Evolutionary conservation across 306 rosid genomes (phyloP), one percentile per base, ranked within the genome.

Genomic region (Psophocarpus tetragonolobus): DNA sequence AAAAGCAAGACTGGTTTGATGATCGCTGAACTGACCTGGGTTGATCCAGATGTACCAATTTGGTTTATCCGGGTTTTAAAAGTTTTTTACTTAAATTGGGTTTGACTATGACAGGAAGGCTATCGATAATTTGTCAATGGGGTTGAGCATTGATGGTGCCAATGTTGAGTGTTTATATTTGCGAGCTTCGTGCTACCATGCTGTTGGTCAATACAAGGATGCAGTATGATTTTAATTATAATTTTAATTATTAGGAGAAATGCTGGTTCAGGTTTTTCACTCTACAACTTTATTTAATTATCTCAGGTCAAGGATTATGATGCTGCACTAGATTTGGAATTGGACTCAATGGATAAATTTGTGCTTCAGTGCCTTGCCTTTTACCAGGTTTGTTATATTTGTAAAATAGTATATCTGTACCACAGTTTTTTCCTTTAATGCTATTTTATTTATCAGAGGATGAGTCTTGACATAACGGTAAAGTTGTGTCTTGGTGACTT

Each of bases 161-260:
- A 92, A 92, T 80, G 81, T 95, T 23, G 98, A 95, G 84, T 84
- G 97, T 83, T 80, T 92, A 76, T 95, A 95, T 88, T 82, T 92
- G 84, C 91, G 98, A 80, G 98, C 96, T 53, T 90, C 97, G 65
- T 92, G 98, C 87, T 84, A 91, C 85, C 98, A 92, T 79, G 98
- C 98, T 61, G 78, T 95, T 44, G 98, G 98, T 73, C 91, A 89
- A 82, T 92, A 83, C 79, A 88, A 83, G 82, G 91, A 85, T 45
- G 98, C 98, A 84, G 98, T 95, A 92, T 13, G 66, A 20, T 62
- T 30, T 68, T 48, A 26, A n/a, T 54, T 21, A 58, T 48, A 21
- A 39, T 68, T 73, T 80, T 2, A 38, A n/a, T 73, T 50, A 62
- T 83, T 70, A 11, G 80, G 42, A 39, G 45, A 54, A 73, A 64